A percentile compares a stretch with the other conserved stretches of the same genome.
Conservation (phyloP, 495 filamentous ascomycete genomes). For the Aspergillus ostianus region DNA sequence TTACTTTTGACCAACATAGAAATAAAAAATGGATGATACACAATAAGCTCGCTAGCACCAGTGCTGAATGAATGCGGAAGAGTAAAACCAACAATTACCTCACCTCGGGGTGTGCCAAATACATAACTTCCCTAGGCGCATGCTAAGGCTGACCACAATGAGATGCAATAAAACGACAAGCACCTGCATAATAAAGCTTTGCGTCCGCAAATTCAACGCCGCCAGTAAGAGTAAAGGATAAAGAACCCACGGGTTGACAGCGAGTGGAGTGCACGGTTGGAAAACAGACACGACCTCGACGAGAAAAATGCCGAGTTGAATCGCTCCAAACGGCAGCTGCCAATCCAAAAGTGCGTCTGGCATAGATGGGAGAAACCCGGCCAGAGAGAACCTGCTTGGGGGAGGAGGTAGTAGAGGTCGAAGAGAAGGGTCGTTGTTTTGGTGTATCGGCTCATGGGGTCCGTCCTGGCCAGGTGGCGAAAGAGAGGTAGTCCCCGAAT, state of each 20-base stretch:
- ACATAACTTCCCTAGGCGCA: constrained; percentile 35
- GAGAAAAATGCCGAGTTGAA: constrained; percentile 50
- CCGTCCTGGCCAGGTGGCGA: constrained; percentile 22
- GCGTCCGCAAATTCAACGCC: constrained; percentile 45
- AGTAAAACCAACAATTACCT: constrained; percentile 1
- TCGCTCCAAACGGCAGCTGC: constrained; percentile 27
- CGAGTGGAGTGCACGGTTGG: constrained; percentile 60
- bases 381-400: constrained; percentile 29
- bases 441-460: constrained; percentile 19
- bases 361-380: constrained; percentile 25
- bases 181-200: constrained; percentile 26
- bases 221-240: constrained; percentile 63
- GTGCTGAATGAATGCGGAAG: background rate
- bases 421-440: constrained; percentile 27
- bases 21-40: background rate
- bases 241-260: constrained; percentile 54
- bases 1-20: background rate
- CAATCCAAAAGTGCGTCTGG: constrained; percentile 9
- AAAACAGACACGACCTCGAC: constrained; percentile 54
- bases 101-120: constrained; percentile 24
- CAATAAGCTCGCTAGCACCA: background rate
- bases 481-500: constrained; percentile 23
- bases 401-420: constrained; percentile 59
- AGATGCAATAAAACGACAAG: constrained; percentile 32
- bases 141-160: constrained; percentile 29